Percentiles rank a stretch among this genome's conserved stretches.
phyloP scores from a whole-genome alignment of 202 grass and related monocot genomes.

The Schoenoplectus tabernaemontani region DNA sequence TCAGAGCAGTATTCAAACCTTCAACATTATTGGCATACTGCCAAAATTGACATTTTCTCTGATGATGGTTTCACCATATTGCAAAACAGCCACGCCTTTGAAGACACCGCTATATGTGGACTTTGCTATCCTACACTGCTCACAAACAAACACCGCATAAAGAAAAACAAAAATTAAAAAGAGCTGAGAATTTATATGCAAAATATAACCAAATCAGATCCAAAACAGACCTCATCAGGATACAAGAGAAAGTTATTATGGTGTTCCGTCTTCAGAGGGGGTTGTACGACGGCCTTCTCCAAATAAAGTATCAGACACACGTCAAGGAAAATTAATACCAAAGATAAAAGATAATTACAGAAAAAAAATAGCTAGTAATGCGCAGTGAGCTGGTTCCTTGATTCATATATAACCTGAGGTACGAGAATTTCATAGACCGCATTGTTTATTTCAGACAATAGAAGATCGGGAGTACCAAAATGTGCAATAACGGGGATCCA shows the following conservation, averaged over 20 bases:
- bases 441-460: background rate
- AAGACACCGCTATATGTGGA: constrained; percentile 68
- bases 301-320: constrained; percentile 46
- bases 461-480: background rate
- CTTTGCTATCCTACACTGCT: constrained; percentile 72
- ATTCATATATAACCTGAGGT: constrained; percentile 7
- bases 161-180: constrained; percentile 17
- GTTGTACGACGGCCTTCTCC: constrained; percentile 46
- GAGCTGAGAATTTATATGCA: constrained; percentile 12
- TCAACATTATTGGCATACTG: constrained; percentile 87
- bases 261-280: constrained; percentile 41
- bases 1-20: constrained; percentile 30
- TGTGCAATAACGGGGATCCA: background rate
- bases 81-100: constrained; percentile 38
- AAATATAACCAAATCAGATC: background rate
- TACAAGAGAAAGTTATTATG: constrained; percentile 34
- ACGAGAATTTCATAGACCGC: constrained; percentile 2
- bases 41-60: constrained; percentile 69
- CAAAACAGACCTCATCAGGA: constrained; percentile 59
- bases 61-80: constrained; percentile 42
- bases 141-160: constrained; percentile 17
- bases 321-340: constrained; percentile 32
- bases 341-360: background rate
- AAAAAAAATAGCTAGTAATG: background rate
- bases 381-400: background rate